These are phyloP conservation scores for Pulveroboletus sp. DNA, from an alignment of 1,284 basidiomycete genomes.

Conservation along the genomic window DNA sequence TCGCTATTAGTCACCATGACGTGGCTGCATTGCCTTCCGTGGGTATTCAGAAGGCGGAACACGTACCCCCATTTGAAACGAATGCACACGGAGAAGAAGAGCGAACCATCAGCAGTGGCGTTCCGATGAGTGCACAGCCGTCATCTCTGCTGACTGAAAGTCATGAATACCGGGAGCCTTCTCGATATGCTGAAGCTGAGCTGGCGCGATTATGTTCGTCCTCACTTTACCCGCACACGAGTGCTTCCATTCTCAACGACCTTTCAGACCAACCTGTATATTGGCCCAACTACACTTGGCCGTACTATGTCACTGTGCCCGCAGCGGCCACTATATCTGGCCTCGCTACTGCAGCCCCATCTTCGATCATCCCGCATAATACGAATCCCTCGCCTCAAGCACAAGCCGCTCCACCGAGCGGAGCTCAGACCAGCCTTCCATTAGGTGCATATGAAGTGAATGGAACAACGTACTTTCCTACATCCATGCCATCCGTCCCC, in stretches of 20 bases:
- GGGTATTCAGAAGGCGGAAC: slow-evolving; percentile 1
- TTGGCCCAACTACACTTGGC: slow-evolving; percentile 17
- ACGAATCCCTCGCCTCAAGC: background rate
- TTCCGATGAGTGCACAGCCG: slow-evolving; percentile 19
- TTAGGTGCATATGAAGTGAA: slow-evolving; percentile 26
- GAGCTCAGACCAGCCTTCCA: slow-evolving; percentile 8
- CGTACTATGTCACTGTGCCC: slow-evolving; percentile 28
- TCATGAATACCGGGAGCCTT: slow-evolving; percentile 15
- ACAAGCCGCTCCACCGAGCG: background rate
- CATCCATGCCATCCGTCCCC: slow-evolving; percentile 1
- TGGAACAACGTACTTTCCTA: slow-evolving; percentile 35
- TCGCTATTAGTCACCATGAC: slow-evolving; percentile 39
- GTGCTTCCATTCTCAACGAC: background rate
- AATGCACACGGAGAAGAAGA: slow-evolving; percentile 5
- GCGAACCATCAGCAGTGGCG: slow-evolving; percentile 25
- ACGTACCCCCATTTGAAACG: background rate
- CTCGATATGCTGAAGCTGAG: slow-evolving; percentile 36
- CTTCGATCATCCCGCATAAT: slow-evolving; percentile 3
- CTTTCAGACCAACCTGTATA: slow-evolving; percentile 11
- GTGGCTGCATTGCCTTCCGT: slow-evolving; percentile 8
- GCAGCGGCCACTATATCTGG: slow-evolving; percentile 2
- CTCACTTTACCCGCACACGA: background rate
- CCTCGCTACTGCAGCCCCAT: background rate
- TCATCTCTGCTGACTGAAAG: slow-evolving; percentile 13
- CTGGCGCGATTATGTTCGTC: slow-evolving; percentile 31